Evolutionary conservation across 257 asterid genomes (phyloP), one percentile per base, ranked within the genome.

Genomic region (Capsicum chinense): DNA sequence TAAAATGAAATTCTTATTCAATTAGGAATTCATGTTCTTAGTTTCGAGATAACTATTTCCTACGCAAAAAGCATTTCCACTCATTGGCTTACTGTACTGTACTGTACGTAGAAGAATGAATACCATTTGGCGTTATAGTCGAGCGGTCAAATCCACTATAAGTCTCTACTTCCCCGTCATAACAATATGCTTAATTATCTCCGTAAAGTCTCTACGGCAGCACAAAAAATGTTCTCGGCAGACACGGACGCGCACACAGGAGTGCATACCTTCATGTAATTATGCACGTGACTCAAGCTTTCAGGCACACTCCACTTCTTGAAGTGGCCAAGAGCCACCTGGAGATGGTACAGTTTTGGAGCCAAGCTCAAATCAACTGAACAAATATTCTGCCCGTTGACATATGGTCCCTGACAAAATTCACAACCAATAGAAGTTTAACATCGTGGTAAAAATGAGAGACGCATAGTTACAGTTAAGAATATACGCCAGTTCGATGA

Each of bases 281-380:
- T 88, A 87, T 87, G 92, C 83, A 95, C 85, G 33, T 87, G 86
- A 87, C 88, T 84, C 90, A 95, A 90, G 89, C 86, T 86, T 85
- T 90, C 93, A 3, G 97, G 98, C 14, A 95, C 57, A 83, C 88
- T 83, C 97, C 98, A 95, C 33, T 86, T 76, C 92, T 92, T 93
- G 89, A 90, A 95, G 87, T 95, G 97, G 42, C 89, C 95, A 67
- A 95, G 97, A 86, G 91, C 88, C 76, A 89, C 92, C 73, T 88
- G 91, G 44, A 93, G 92, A 87, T 92, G 97, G 92, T 89, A 91
- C 62, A 95, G 91, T 85, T 92, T 93, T 1, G 97, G 95, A 3
- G 94, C 96, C 91, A 94, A 88, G 83, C 90, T 90, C 90, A 94
- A 81, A 89, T 94, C 98, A 85, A 88, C 97, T 62, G 97, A 92